Evolutionary conservation across 164 flowering plant species (phyloP).

Genomic region (Vitis rupestris): DNA sequence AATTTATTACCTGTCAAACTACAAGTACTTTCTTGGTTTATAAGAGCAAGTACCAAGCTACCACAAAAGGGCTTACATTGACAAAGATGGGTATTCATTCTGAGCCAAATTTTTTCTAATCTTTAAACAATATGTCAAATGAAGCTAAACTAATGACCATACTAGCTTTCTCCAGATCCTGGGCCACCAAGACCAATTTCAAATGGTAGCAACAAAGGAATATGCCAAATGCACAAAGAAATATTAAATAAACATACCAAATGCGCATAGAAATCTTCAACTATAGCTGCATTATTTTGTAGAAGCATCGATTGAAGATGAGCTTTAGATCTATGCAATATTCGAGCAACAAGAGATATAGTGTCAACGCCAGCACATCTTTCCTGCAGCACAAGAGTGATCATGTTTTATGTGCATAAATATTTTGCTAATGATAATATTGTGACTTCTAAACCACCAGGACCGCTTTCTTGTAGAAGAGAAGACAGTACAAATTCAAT

Average conservation of each 20-base stretch:
- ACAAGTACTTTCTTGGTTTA: no score
- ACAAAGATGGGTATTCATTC: neutral
- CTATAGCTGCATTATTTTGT: conserved; percentile 56
- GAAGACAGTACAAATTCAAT: neutral
- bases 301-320: conserved; percentile 89
- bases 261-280: conserved; percentile 83
- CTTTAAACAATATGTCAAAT: neutral
- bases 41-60: no score
- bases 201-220: conserved; percentile 14
- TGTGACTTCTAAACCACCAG: neutral
- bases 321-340: conserved; percentile 78
- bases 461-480: neutral
- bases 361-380: conserved; percentile 90
- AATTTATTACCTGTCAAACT: no score
- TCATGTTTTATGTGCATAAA: conserved; percentile 1
- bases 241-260: conserved; percentile 83
- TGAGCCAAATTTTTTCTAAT: neutral
- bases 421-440: neutral
- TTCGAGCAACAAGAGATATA: conserved; percentile 67
- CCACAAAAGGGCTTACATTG: no score
- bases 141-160: neutral
- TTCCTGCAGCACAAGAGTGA: conserved; percentile 62
- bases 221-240: conserved; percentile 77
- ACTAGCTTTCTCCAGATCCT: neutral
- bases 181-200: neutral